Evolutionary conservation across 768 basidiomycete species (phyloP), one percentile per base, ranked within the genome.

Genomic region (Erythrobasidium yunnanense): DNA sequence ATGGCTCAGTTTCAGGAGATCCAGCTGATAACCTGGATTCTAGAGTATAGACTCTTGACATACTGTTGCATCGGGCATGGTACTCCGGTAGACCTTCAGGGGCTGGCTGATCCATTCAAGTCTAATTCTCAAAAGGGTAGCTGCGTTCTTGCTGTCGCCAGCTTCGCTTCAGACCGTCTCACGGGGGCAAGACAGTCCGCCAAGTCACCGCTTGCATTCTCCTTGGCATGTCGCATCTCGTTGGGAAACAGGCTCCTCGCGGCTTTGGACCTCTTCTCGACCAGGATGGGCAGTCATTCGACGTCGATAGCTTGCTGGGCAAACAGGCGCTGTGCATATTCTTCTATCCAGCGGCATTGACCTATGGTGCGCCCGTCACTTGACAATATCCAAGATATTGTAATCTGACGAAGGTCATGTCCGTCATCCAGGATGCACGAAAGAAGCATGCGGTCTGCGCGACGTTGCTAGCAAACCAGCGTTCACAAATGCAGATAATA

Each of bases 321-420:
- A 45, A 51, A 23, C 30, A 22, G 2, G 32, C 60, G 2, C 29
- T 49, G 30, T 29, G 32, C 11, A 46, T 63, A 7, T 63, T 63
- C 49, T 63, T 63, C 60, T 63, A 63, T 33, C 60, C 60, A 2
- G 4, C 32, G 32, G 60, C 60, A 7, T 50, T 63, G 60, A 51
- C 60, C 30, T 51, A 63, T 32, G 49, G 47, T 46, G 5, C 49
- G 47, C 49, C 17, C 17, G 56, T 38, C 30, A 32, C 54, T 8
- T 20, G 11, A 11, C 27, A 13, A 52, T 30, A 13, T 8, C 15
- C 29, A 8, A 52, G 29, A 8, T 23, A n/a, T 11, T 52, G 13
- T 35, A 55, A 15, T 15, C 8, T 32, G 11, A 8, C 6, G 27
- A 29, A 55, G 54, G 25, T 25, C 22, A 23, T 11, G 11, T 52